Conservation (phyloP, 306 rosid genomes). For the Medicago lupulina region DNA sequence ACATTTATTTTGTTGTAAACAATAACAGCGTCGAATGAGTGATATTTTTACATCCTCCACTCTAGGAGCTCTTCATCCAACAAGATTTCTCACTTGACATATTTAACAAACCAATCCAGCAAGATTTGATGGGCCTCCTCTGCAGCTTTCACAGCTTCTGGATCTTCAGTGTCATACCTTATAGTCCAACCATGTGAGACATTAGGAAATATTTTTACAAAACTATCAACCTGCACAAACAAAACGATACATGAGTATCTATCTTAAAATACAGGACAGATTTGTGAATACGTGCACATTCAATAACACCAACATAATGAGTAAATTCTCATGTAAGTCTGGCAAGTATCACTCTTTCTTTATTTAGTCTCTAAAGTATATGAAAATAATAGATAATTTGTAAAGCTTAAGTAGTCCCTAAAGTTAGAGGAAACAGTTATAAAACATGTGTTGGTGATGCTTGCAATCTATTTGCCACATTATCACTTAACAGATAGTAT, state of each 20-base stretch:
- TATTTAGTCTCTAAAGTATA: too few species aligned
- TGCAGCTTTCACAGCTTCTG: slow-evolving; percentile 56
- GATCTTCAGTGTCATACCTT: slow-evolving; percentile 53
- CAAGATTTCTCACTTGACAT: slow-evolving; percentile 41
- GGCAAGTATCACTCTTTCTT: too few species aligned
- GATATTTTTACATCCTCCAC: slow-evolving; percentile 14
- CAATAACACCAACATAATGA: not conserved
- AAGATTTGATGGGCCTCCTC: slow-evolving; percentile 62
- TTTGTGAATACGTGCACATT: not conserved
- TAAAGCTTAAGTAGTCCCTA: not conserved
- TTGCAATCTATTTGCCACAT: too few species aligned
- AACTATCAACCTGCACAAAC: slow-evolving; percentile 46
- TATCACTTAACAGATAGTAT: too few species aligned
- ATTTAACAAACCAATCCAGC: slow-evolving; percentile 56
- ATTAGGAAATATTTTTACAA: slow-evolving; percentile 58
- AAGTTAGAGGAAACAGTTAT: too few species aligned
- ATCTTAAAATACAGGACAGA: not conserved
- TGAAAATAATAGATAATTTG: not conserved
- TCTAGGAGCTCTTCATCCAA: not conserved
- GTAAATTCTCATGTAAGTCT: too few species aligned
- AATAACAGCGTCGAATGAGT: not conserved
- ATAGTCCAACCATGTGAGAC: slow-evolving; percentile 63
- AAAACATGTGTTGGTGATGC: too few species aligned
- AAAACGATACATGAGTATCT: not conserved
- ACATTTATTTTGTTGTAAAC: slow-evolving; percentile 1